phyloP scores from a whole-genome alignment of 129 eudicot genomes.

The carrot (Daucus carota) region DNA sequence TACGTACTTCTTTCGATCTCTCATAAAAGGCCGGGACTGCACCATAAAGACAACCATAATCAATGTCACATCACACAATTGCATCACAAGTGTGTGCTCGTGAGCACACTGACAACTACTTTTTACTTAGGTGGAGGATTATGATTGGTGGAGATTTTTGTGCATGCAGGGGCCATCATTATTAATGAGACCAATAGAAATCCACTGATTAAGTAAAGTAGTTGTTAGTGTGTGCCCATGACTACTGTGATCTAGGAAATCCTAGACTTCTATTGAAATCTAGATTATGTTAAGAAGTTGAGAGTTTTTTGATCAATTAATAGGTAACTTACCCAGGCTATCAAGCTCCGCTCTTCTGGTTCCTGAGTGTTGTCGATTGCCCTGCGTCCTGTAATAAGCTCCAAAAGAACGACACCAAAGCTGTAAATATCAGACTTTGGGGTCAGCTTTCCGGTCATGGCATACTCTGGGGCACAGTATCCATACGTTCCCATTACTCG shows the following conservation, averaged over 20 bases:
- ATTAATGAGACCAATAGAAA: too few relatives aligned
- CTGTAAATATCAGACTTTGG: conserved; percentile 82
- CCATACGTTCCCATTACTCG: conserved; percentile 96
- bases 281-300: not conserved
- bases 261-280: not conserved
- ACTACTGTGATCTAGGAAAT: not conserved
- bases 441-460: conserved; percentile 73
- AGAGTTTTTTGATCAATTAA: too few relatives aligned
- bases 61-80: not conserved
- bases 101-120: too few relatives aligned
- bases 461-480: conserved; percentile 92
- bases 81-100: too few relatives aligned
- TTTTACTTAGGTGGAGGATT: too few relatives aligned
- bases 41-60: not conserved
- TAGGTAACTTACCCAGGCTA: conserved; percentile 53
- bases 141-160: too few relatives aligned
- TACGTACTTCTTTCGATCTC: conserved; percentile 41
- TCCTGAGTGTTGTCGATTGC: conserved; percentile 52
- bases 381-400: conserved; percentile 70
- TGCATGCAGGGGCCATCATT: too few relatives aligned
- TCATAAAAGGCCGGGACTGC: conserved; percentile 59
- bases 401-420: conserved; percentile 87
- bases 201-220: too few relatives aligned
- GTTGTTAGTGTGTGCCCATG: too few relatives aligned
- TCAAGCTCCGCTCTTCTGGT: conserved; percentile 59